Percentiles rank a stretch among this genome's conserved stretches.
These are phyloP conservation scores for Ilyonectria mors-panacis DNA, from an alignment of 2,329 filamentous ascomycete species.

Conservation along the genomic window DNA sequence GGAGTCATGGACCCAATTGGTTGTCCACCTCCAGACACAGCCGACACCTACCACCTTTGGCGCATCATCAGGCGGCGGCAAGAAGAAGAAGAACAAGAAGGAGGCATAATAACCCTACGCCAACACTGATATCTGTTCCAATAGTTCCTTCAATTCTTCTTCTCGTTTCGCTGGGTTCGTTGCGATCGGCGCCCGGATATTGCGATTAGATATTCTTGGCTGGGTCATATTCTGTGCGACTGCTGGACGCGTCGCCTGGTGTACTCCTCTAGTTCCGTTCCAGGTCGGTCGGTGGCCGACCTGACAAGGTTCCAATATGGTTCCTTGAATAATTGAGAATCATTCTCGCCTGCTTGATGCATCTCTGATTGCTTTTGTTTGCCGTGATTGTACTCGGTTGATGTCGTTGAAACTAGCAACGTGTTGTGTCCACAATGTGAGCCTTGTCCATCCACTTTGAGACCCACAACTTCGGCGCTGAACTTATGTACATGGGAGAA, in stretches of 20 bases:
- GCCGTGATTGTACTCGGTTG: not conserved
- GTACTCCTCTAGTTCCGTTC: constrained; percentile 47
- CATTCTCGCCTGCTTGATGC: constrained; percentile 15
- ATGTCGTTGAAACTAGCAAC: constrained; percentile 16
- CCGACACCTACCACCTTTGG: constrained; percentile 66
- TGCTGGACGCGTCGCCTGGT: constrained; percentile 48
- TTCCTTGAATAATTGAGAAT: constrained; percentile 44
- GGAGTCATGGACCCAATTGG: constrained; percentile 88
- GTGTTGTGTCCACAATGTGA: not conserved
- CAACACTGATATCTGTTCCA: constrained; percentile 56
- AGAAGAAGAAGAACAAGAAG: constrained; percentile 83
- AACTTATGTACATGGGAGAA: no score
- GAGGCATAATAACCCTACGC: constrained; percentile 57
- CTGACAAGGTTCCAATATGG: constrained; percentile 30
- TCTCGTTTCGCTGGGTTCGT: constrained; percentile 58
- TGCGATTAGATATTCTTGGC: constrained; percentile 60
- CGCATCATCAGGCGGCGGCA: constrained; percentile 65
- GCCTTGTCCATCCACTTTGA: not conserved
- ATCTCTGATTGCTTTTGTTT: not conserved
- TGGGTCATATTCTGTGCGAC: constrained; percentile 48
- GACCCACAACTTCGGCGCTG: not conserved
- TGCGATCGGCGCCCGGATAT: constrained; percentile 61
- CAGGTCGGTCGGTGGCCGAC: constrained; percentile 40
- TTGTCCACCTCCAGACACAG: constrained; percentile 87
- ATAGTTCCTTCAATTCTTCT: constrained; percentile 56